These are phyloP conservation scores for Diplodia intermedia DNA, from an alignment of 2,329 filamentous ascomycete species.

Conservation along the genomic window DNA sequence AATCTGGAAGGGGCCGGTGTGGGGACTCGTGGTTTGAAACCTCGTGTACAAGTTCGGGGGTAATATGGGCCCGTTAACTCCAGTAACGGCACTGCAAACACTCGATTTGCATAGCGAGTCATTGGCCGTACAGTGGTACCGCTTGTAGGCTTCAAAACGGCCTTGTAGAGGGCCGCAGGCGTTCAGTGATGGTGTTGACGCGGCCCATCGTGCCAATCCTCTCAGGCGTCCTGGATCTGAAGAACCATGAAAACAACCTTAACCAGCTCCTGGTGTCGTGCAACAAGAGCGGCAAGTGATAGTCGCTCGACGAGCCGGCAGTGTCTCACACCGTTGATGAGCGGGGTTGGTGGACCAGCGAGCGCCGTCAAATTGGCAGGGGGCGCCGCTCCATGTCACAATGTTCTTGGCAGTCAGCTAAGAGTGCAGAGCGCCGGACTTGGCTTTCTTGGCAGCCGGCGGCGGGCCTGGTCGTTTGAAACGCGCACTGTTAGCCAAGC, in stretches of 20 bases:
- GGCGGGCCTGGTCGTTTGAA: background rate
- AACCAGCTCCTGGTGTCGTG: background rate
- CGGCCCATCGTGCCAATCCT: conserved; percentile 10
- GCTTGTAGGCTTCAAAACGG: background rate
- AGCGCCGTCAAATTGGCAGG: conserved; percentile 16
- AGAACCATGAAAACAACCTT: conserved; percentile 27
- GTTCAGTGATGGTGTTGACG: background rate
- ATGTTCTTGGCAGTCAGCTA: conserved; percentile 12
- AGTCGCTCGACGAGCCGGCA: background rate
- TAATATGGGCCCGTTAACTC: background rate
- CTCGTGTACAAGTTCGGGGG: background rate
- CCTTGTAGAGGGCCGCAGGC: background rate
- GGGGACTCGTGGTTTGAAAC: conserved; percentile 27
- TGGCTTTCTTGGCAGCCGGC: conserved; percentile 13
- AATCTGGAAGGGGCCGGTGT: conserved; percentile 21
- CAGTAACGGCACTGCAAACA: background rate
- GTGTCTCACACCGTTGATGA: background rate
- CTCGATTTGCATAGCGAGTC: background rate
- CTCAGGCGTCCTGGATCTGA: background rate
- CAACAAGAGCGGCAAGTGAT: conserved; percentile 1
- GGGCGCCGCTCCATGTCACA: background rate
- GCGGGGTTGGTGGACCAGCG: background rate
- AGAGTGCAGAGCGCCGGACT: conserved; percentile 1
- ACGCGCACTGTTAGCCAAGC: conserved; percentile 22
- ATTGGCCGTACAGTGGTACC: background rate